These are phyloP conservation scores for Bipolaris cookei DNA, from an alignment of 2,329 filamentous ascomycete genomes.

Conservation along the genomic window DNA sequence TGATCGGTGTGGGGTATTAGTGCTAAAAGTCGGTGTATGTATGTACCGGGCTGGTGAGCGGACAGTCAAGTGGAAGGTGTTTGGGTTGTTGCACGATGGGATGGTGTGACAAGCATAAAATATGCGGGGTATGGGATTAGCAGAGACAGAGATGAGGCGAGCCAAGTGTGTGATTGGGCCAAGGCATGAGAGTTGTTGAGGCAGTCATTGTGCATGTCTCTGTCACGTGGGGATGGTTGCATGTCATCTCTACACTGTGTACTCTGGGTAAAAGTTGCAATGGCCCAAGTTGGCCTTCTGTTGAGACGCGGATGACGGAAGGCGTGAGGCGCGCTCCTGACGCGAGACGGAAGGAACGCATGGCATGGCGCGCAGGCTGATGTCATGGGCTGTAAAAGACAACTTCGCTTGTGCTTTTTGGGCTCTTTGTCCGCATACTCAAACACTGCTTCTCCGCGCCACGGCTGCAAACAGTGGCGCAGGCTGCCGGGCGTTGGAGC, in stretches of 20 bases:
- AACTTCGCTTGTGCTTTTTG: not conserved
- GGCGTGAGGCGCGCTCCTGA: constrained; percentile 9
- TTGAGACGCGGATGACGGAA: constrained; percentile 18
- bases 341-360: constrained; percentile 3
- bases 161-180: not conserved
- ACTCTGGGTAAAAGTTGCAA: not conserved
- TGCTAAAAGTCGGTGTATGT: not conserved
- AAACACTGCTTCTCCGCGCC: not conserved
- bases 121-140: constrained; percentile 6
- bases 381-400: not conserved
- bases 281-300: constrained; percentile 4
- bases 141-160: not conserved
- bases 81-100: not conserved
- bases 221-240: not conserved
- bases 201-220: not conserved
- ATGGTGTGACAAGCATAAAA: not conserved
- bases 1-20: constrained; percentile 18
- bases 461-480: not conserved
- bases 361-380: not conserved
- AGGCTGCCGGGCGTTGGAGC: not conserved
- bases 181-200: not conserved
- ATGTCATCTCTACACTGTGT: not conserved
- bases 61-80: not conserved
- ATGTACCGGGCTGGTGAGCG: not conserved
- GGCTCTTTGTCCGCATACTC: not conserved